Percentiles rank a stretch among this genome's conserved stretches.
These are phyloP conservation scores for Candida glucosophila DNA, from an alignment of 1,139 yeast species.

Conservation along the genomic window DNA sequence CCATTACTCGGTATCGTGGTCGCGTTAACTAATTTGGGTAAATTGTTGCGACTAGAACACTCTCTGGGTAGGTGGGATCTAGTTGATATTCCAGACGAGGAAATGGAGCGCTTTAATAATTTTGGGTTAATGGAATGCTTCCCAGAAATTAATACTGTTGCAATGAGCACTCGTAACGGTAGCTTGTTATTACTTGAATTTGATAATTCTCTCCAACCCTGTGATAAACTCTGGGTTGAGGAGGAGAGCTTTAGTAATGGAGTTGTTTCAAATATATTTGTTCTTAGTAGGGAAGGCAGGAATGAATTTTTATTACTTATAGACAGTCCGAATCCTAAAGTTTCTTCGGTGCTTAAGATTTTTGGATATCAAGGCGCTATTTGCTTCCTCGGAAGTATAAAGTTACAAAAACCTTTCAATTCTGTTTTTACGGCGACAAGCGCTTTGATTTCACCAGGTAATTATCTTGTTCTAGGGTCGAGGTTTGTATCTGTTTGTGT, in stretches of 20 bases:
- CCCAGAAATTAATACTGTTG: slow-evolving; percentile 25
- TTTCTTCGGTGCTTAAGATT: slow-evolving; percentile 42
- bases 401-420: slow-evolving; percentile 28
- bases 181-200: slow-evolving; percentile 40
- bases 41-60: slow-evolving; percentile 27
- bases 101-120: slow-evolving; percentile 23
- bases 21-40: slow-evolving; percentile 58
- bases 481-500: slow-evolving; percentile 59
- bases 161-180: slow-evolving; percentile 49
- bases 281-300: slow-evolving; percentile 13
- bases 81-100: slow-evolving; percentile 24
- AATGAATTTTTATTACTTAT: slow-evolving; percentile 29
- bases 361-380: slow-evolving; percentile 14
- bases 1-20: slow-evolving; percentile 31
- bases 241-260: slow-evolving; percentile 15
- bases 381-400: slow-evolving; percentile 9
- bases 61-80: slow-evolving; percentile 7
- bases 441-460: slow-evolving; percentile 26
- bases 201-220: slow-evolving; percentile 7
- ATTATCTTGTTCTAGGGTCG: slow-evolving; percentile 57
- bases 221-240: slow-evolving; percentile 15
- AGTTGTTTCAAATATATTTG: slow-evolving; percentile 50
- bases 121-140: slow-evolving; percentile 48
- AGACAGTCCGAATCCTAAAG: slow-evolving; percentile 64
- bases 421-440: slow-evolving; percentile 54